phyloP scores from a whole-genome alignment of 2,329 filamentous ascomycete genomes.

The Pseudocercospora musae region DNA sequence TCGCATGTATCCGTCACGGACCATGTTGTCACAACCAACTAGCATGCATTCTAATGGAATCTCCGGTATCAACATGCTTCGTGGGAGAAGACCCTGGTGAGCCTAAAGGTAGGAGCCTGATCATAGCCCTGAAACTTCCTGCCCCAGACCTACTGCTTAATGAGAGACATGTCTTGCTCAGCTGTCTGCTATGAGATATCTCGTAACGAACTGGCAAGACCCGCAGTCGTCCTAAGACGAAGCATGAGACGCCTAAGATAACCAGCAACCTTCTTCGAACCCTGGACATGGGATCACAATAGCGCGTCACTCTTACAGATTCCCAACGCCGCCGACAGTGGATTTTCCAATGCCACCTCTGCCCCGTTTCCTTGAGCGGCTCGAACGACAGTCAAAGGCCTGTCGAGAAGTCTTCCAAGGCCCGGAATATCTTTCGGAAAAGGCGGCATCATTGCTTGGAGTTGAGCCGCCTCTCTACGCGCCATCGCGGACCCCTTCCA shows the following conservation, averaged over 20 bases:
- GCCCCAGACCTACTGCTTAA: not conserved
- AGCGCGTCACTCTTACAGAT: not conserved
- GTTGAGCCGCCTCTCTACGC: constrained; percentile 20
- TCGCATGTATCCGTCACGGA: not conserved
- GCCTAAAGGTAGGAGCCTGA: constrained; percentile 1
- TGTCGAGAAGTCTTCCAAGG: constrained; percentile 15
- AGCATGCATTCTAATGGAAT: not conserved
- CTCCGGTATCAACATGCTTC: not conserved
- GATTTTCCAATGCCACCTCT: constrained; percentile 7
- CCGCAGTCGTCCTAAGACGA: not conserved
- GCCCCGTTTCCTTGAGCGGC: constrained; percentile 21
- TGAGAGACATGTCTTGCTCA: not conserved
- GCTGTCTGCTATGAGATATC: not conserved
- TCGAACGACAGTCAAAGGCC: constrained; percentile 15
- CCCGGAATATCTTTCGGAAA: not conserved
- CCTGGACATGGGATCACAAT: not conserved
- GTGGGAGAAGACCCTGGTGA: not conserved
- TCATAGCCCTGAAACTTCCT: not conserved
- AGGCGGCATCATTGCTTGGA: not conserved
- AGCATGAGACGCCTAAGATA: not conserved
- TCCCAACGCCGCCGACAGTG: not conserved
- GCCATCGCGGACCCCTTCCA: not conserved
- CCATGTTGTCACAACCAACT: constrained; percentile 1
- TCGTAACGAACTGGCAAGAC: not conserved
- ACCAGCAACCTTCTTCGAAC: not conserved